Evolutionary conservation across 768 basidiomycete genomes (phyloP).

Genomic region (Hortiboletus campestris): DNA sequence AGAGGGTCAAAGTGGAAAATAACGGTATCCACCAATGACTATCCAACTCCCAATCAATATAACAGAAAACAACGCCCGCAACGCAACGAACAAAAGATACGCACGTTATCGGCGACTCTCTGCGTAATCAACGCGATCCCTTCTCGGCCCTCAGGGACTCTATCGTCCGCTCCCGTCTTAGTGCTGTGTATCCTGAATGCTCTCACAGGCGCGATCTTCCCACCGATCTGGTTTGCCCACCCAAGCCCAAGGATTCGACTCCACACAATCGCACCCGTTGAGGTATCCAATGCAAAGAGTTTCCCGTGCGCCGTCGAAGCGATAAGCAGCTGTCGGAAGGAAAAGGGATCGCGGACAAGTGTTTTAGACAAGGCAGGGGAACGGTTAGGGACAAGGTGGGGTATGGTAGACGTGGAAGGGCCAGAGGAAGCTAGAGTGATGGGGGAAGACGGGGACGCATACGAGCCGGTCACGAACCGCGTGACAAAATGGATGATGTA

Average conservation of each 20-base stretch:
- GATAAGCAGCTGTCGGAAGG: constrained; percentile 82
- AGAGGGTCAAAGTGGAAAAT: constrained; percentile 74
- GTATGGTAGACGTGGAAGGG: constrained; percentile 12
- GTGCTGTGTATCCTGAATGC: constrained; percentile 47
- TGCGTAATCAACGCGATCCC: constrained; percentile 67
- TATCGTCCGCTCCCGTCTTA: constrained; percentile 24
- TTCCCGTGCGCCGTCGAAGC: constrained; percentile 70
- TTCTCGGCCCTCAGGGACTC: constrained; percentile 21
- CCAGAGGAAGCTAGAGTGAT: constrained; percentile 20
- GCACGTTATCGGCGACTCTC: constrained; percentile 59
- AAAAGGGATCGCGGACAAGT: constrained; percentile 73
- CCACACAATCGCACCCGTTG: constrained; percentile 78
- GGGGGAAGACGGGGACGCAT: constrained; percentile 45
- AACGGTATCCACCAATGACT: constrained; percentile 69
- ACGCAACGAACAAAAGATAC: constrained; percentile 20
- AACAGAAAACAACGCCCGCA: not conserved
- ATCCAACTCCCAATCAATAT: constrained; percentile 7
- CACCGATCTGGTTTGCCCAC: constrained; percentile 59
- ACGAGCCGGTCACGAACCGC: constrained; percentile 71
- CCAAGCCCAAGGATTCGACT: constrained; percentile 72
- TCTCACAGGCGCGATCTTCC: constrained; percentile 54
- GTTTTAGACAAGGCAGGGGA: constrained; percentile 34
- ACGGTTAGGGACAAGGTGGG: constrained; percentile 16
- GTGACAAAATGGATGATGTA: constrained; percentile 65
- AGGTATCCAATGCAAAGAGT: constrained; percentile 78